Evolutionary conservation across 352 stramenopile genomes (phyloP), one percentile per base, ranked within the genome.

Genomic region (Peronosclerospora sorghi): DNA sequence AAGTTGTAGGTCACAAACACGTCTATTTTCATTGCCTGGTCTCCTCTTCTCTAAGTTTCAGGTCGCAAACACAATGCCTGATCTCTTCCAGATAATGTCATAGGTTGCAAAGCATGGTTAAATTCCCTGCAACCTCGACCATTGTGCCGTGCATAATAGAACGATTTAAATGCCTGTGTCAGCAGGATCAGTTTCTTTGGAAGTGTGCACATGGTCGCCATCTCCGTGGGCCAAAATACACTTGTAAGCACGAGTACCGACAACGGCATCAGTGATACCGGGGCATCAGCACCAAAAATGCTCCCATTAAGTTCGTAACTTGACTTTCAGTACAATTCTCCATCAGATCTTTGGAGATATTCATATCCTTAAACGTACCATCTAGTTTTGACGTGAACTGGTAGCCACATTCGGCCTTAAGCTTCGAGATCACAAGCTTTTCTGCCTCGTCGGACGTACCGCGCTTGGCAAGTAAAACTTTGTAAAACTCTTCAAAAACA

Each of bases 291-390:
- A 26, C 28, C 35, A 43, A 59, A 47, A 9, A 45, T 45, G 35
- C 32, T 54, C 5, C 48, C 38, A 35, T 35, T 48, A 1, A 40
- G 40, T 14, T 65, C 51, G 14, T 56, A 51, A 18, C 62, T 62
- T 1, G 68, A 67, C 45, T 85, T 84, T 8, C 72, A 62, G 30
- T 83, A 87, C 8, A 84, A 46, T 37, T 98, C n/a, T n/a, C 90
- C 73, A 97, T 95, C 9, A 96, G 83, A 63, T 98, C 94, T 47
- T 96, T 96, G 5, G 95, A 98, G 40, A 98, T 97, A 42, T 78
- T 75, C 76, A 99, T 98, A 61, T 99, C 96, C 54, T 98, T 98
- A 58, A 99, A 98, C 96, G 99, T 99, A 20, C 95, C 95, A 49
- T 99, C 96, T 4, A 99, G 65, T 60, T 99, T 99, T 14, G 77